Conservation (phyloP, 2,329 filamentous ascomycete species). For the Xylaria sp. region DNA sequence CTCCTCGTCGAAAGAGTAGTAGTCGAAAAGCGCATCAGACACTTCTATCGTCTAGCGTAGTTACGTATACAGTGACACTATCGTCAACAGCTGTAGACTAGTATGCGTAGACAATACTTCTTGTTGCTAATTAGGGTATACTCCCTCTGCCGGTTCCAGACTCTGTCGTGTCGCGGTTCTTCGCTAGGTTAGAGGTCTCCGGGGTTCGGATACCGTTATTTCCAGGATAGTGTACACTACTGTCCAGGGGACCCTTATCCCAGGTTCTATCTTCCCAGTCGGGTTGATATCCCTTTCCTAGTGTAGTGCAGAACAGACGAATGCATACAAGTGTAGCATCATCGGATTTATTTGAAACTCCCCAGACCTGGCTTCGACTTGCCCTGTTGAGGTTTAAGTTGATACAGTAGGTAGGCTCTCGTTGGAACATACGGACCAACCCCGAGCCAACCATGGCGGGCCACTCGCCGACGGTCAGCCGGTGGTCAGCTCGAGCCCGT, state of each 20-base stretch:
- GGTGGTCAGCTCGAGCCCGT: conserved; percentile 31
- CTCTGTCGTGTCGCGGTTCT: conserved; percentile 13
- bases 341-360: conserved; percentile 30
- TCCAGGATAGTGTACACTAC: not conserved
- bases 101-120: not conserved
- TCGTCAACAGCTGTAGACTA: not conserved
- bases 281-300: conserved; percentile 14
- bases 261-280: conserved; percentile 17
- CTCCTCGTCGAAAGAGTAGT: not conserved
- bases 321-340: not conserved
- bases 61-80: not conserved
- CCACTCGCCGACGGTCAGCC: conserved; percentile 16
- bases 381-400: conserved; percentile 27
- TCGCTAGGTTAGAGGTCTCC: not conserved
- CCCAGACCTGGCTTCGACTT: conserved; percentile 14
- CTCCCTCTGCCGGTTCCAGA: conserved; percentile 13
- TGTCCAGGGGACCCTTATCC: conserved; percentile 11
- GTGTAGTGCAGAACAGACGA: conserved; percentile 11
- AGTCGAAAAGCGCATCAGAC: not conserved
- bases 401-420: conserved; percentile 2
- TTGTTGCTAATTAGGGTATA: conserved; percentile 6
- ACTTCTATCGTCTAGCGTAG: not conserved
- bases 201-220: conserved; percentile 25
- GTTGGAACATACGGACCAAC: conserved; percentile 31
- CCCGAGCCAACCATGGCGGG: conserved; percentile 4